These are phyloP conservation scores for Eucalyptus pauciflora DNA, from an alignment of 345 rosid genomes.

Conservation along the genomic window DNA sequence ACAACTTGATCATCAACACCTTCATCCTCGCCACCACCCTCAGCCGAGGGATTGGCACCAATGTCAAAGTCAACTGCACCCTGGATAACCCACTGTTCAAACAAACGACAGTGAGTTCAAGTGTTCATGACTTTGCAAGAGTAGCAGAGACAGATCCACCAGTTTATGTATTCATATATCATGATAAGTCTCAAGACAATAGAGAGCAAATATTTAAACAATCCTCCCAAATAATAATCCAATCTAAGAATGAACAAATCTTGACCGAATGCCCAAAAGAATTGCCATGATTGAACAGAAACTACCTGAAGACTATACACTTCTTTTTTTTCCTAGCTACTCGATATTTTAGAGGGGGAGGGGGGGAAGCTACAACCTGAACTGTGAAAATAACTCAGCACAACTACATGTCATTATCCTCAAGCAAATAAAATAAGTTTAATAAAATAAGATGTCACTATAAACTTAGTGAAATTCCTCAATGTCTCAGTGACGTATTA, in stretches of 20 bases:
- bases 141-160: background rate
- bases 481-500: background rate
- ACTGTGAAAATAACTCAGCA: background rate
- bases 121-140: background rate
- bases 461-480: background rate
- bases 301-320: background rate
- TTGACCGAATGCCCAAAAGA: background rate
- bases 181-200: background rate
- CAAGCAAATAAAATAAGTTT: background rate
- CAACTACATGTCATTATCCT: background rate
- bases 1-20: constrained; percentile 73
- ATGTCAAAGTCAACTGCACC: constrained; percentile 74
- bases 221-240: background rate
- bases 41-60: constrained; percentile 99
- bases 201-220: background rate
- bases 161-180: background rate
- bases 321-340: background rate
- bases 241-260: background rate
- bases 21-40: constrained; percentile 76
- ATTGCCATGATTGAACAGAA: background rate
- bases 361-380: background rate
- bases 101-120: background rate
- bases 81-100: constrained; percentile 63
- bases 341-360: background rate
- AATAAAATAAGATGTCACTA: background rate